Percentiles rank a stretch among this genome's conserved stretches.
Evolutionary conservation across 2,329 filamentous ascomycete genomes (phyloP).

Genomic region (Xylariaceae sp.): DNA sequence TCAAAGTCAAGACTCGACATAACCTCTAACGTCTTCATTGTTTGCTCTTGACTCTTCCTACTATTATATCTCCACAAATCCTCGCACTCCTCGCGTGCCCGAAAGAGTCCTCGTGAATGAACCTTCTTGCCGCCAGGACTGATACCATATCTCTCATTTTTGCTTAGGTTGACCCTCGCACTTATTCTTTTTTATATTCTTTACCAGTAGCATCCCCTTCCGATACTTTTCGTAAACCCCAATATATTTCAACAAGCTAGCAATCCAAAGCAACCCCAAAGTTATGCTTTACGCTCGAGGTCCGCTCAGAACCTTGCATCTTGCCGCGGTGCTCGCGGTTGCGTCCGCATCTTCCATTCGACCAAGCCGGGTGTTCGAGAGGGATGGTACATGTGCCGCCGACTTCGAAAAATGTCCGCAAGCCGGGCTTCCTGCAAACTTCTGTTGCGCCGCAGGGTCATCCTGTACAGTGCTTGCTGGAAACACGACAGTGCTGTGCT

Average conservation of each 20-base stretch:
- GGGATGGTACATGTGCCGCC: slow-evolving; percentile 58
- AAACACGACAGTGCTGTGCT: slow-evolving; percentile 74
- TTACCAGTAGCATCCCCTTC: neutral
- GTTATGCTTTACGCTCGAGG: slow-evolving; percentile 40
- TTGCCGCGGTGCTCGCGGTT: slow-evolving; percentile 44
- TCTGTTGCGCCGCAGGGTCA: slow-evolving; percentile 66
- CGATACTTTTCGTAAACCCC: slow-evolving; percentile 1
- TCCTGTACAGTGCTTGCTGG: slow-evolving; percentile 67
- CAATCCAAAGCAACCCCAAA: slow-evolving; percentile 4
- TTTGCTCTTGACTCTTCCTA: slow-evolving; percentile 32
- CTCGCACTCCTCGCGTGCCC: slow-evolving; percentile 18
- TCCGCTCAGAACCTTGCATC: slow-evolving; percentile 44
- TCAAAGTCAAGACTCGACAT: slow-evolving; percentile 25
- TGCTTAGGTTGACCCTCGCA: slow-evolving; percentile 23
- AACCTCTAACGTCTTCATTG: slow-evolving; percentile 32
- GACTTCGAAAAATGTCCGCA: slow-evolving; percentile 59
- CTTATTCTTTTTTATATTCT: slow-evolving; percentile 16
- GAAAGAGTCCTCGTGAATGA: slow-evolving; percentile 31
- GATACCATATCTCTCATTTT: slow-evolving; percentile 19
- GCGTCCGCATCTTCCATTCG: slow-evolving; percentile 47
- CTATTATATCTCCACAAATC: slow-evolving; percentile 34
- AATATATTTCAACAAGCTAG: slow-evolving; percentile 1
- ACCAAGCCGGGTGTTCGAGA: slow-evolving; percentile 47
- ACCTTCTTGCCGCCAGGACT: slow-evolving; percentile 27
- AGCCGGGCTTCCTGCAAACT: slow-evolving; percentile 62